Evolutionary conservation across 1,284 basidiomycete genomes (phyloP).

Genomic region (Irpex rosettiformis): DNA sequence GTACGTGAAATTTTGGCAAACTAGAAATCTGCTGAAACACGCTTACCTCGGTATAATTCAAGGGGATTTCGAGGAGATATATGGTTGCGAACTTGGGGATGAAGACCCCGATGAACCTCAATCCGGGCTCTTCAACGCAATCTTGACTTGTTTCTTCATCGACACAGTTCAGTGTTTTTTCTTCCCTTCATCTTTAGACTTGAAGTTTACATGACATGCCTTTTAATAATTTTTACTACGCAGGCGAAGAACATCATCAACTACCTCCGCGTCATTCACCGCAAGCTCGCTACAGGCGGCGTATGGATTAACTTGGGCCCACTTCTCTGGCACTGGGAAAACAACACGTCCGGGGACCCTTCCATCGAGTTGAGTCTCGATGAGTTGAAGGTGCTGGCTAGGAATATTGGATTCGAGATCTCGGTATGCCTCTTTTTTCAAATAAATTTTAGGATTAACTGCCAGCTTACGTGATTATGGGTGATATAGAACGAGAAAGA

Average conservation of each 20-base stretch:
- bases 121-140: slow-evolving; percentile 78
- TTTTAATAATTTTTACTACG: background rate
- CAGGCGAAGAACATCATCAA: slow-evolving; percentile 92
- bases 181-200: background rate
- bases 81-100: slow-evolving; percentile 51
- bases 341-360: slow-evolving; percentile 74
- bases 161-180: slow-evolving; percentile 69
- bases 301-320: slow-evolving; percentile 95
- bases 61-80: slow-evolving; percentile 94
- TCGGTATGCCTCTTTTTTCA: slow-evolving; percentile 12
- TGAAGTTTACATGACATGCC: background rate
- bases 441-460: no score
- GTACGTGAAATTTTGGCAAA: slow-evolving; percentile 28
- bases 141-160: slow-evolving; percentile 97
- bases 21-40: background rate
- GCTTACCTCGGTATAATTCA: background rate
- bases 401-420: slow-evolving; percentile 80
- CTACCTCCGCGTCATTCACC: slow-evolving; percentile 81
- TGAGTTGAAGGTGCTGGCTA: slow-evolving; percentile 79
- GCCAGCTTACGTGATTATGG: background rate
- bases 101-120: slow-evolving; percentile 53
- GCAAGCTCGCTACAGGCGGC: slow-evolving; percentile 77
- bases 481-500: slow-evolving; percentile 67
- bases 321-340: slow-evolving; percentile 95
- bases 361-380: slow-evolving; percentile 89